Conservation (phyloP, 2,329 filamentous ascomycete genomes). For the Elsinoe fawcettii region DNA sequence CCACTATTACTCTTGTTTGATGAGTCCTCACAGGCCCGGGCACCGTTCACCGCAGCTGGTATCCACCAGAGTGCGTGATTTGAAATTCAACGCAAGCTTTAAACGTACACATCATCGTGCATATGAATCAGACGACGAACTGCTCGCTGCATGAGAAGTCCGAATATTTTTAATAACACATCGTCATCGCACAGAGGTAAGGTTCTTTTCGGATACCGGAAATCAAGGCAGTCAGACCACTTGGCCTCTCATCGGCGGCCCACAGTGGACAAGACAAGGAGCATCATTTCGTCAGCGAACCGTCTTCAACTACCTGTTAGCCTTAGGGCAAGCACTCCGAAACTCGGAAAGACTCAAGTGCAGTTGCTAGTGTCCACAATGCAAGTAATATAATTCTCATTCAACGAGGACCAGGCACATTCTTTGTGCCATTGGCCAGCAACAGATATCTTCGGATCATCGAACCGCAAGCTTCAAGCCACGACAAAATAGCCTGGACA, state of each 20-base stretch:
- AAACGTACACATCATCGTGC: not conserved
- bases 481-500: not conserved
- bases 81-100: not conserved
- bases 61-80: not conserved
- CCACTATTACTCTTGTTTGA: not conserved
- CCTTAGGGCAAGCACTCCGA: not conserved
- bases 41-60: not conserved
- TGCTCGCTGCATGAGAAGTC: not conserved
- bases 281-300: not conserved
- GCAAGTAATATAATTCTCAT: not conserved
- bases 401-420: conserved; percentile 4
- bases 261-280: not conserved
- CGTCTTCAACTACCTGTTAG: not conserved
- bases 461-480: conserved; percentile 11
- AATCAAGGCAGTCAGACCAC: conserved; percentile 8
- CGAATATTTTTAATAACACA: not conserved
- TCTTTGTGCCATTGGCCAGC: conserved; percentile 8
- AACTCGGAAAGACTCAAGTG: not conserved
- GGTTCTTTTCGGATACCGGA: not conserved
- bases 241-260: not conserved
- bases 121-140: not conserved
- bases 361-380: not conserved
- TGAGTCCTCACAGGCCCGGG: not conserved
- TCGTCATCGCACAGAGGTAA: not conserved
- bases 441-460: conserved; percentile 8